A percentile compares a stretch with the other conserved stretches of the same genome.
These are phyloP conservation scores for Phytophthora capsici DNA, from an alignment of 352 stramenopile genomes.

Conservation along the genomic window DNA sequence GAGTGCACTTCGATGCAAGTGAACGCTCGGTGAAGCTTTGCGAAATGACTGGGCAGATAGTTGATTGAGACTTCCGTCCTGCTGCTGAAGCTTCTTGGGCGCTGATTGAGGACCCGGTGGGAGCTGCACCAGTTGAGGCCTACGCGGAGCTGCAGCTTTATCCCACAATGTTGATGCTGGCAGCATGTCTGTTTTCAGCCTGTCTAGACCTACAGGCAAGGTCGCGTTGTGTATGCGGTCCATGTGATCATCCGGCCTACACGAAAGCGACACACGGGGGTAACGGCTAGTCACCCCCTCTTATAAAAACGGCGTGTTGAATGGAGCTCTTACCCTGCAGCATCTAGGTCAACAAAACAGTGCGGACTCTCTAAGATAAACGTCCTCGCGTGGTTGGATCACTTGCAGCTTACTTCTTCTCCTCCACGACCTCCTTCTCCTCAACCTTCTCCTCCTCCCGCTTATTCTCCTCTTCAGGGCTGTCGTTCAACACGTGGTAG, in stretches of 20 bases:
- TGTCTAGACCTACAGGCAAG: background rate
- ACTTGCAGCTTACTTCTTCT: conserved; percentile 24
- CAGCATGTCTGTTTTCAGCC: conserved; percentile 7
- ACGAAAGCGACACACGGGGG: conserved; percentile 8
- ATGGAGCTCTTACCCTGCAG: conserved; percentile 17
- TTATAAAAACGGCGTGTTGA: conserved; percentile 33
- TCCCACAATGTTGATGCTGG: conserved; percentile 8
- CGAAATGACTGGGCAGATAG: conserved; percentile 5
- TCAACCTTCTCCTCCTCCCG: background rate
- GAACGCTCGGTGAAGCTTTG: conserved; percentile 4
- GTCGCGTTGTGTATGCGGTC: conserved; percentile 19
- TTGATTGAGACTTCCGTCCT: conserved; percentile 25
- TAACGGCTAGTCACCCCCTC: conserved; percentile 27
- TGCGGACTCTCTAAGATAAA: conserved; percentile 30
- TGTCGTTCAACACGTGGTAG: conserved; percentile 84
- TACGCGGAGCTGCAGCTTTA: conserved; percentile 14
- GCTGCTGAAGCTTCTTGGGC: conserved; percentile 26
- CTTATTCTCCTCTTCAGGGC: conserved; percentile 44
- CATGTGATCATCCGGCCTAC: conserved; percentile 20
- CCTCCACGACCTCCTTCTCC: conserved; percentile 11
- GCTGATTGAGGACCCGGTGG: conserved; percentile 4
- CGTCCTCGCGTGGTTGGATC: conserved; percentile 14
- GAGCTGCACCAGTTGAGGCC: conserved; percentile 14
- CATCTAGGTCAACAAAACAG: conserved; percentile 13
- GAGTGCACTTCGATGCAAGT: background rate